A percentile compares a stretch with the other conserved stretches of the same genome.
These are phyloP conservation scores for Hypoxylon sp. DNA, from an alignment of 2,329 filamentous ascomycete genomes.

Conservation along the genomic window DNA sequence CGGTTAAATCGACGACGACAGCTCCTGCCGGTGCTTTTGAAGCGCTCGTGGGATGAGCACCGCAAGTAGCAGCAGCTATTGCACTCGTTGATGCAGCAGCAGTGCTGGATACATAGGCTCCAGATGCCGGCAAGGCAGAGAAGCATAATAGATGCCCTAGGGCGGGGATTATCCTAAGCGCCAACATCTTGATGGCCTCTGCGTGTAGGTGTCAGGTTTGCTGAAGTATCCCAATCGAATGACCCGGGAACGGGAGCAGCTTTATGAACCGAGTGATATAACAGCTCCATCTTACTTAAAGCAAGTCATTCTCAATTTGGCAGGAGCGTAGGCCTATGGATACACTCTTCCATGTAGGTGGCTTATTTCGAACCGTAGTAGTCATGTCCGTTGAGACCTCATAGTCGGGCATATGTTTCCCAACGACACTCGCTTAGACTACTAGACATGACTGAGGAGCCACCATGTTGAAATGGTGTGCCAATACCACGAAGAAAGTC, in stretches of 20 bases:
- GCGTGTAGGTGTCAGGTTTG: background rate
- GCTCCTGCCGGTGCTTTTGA: conserved; percentile 7
- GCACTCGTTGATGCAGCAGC: background rate
- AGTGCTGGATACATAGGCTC: background rate
- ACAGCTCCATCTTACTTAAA: conserved; percentile 7
- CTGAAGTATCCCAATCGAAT: background rate
- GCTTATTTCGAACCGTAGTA: background rate
- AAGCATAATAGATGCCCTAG: conserved; percentile 7
- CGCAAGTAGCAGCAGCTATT: background rate
- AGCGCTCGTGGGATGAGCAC: conserved; percentile 10
- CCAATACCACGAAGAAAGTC: no score
- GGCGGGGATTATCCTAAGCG: background rate
- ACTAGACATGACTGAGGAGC: background rate
- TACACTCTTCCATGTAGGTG: background rate
- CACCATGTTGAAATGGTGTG: background rate
- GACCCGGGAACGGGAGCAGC: background rate
- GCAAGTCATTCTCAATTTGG: conserved; percentile 2
- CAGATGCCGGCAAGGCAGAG: background rate
- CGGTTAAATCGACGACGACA: conserved; percentile 6
- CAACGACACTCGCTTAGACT: background rate
- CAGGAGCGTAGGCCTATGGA: background rate
- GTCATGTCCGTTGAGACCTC: background rate
- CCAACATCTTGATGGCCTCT: conserved; percentile 12
- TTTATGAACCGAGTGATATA: background rate
- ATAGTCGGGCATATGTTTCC: background rate